Evolutionary conservation across 2,329 filamentous ascomycete genomes (phyloP).

Genomic region (Aspergillus uvarum): DNA sequence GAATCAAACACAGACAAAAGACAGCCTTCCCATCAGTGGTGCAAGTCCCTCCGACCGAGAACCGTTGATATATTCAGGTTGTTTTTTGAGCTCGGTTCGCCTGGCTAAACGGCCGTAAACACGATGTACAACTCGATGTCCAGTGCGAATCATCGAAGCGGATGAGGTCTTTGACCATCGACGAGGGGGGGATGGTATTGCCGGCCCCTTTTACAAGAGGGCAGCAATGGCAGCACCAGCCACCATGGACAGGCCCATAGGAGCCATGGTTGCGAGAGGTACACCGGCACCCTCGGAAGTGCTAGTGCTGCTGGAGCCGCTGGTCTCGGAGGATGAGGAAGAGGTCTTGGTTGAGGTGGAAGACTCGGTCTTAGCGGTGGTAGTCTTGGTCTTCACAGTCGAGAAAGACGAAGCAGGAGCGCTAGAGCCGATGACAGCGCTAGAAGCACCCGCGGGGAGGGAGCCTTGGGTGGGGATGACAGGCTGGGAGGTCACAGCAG

Average conservation of each 20-base stretch:
- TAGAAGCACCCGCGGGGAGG: slow-evolving; percentile 4
- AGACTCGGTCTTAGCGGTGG: slow-evolving; percentile 14
- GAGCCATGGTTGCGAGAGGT: slow-evolving; percentile 39
- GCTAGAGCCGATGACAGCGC: slow-evolving; percentile 24
- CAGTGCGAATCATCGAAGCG: neutral
- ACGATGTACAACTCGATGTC: neutral
- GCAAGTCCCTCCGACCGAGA: slow-evolving; percentile 14
- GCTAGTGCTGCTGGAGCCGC: slow-evolving; percentile 13
- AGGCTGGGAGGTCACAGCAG: slow-evolving; percentile 35
- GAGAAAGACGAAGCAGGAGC: slow-evolving; percentile 26
- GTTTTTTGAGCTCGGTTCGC: neutral
- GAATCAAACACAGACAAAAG: slow-evolving; percentile 6
- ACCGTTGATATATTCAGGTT: slow-evolving; percentile 10
- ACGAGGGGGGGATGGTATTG: neutral
- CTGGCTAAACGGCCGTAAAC: neutral
- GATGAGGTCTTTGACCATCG: neutral
- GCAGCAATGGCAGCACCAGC: slow-evolving; percentile 46
- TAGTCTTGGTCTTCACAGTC: slow-evolving; percentile 19
- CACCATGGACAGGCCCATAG: slow-evolving; percentile 38
- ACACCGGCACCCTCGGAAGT: slow-evolving; percentile 32
- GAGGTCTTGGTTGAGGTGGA: slow-evolving; percentile 26
- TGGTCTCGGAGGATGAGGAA: slow-evolving; percentile 21
- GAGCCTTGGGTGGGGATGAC: slow-evolving; percentile 29
- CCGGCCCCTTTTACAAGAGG: slow-evolving; percentile 38
- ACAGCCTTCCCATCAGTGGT: slow-evolving; percentile 14